Evolutionary conservation across 73 alveolate species (phyloP).

Genomic region (Blepharisma japonicum): DNA sequence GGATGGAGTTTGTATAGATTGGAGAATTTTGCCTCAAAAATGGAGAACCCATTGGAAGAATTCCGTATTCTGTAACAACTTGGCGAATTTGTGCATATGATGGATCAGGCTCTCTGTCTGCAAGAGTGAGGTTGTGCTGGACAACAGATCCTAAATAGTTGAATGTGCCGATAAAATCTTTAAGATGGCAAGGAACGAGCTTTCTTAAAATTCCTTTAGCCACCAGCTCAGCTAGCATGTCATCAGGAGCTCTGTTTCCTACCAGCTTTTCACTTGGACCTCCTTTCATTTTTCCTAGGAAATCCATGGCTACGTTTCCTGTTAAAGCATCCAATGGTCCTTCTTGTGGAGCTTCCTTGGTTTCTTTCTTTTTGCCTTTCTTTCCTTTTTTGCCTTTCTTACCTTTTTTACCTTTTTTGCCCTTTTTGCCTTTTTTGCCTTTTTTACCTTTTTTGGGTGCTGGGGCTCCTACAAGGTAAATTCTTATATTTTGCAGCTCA

Average conservation of each 20-base stretch:
- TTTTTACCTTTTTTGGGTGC: slow-evolving; percentile 50
- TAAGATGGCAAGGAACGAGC: slow-evolving; percentile 50
- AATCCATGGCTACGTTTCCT: slow-evolving; percentile 15
- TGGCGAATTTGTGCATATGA: slow-evolving; percentile 74
- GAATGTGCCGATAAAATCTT: slow-evolving; percentile 70
- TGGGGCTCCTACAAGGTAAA: slow-evolving; percentile 31
- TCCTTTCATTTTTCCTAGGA: slow-evolving; percentile 31
- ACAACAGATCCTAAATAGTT: slow-evolving; percentile 69
- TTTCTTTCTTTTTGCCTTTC: slow-evolving; percentile 52
- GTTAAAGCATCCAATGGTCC: slow-evolving; percentile 30
- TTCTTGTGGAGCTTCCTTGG: slow-evolving; percentile 46
- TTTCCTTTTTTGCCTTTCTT: slow-evolving; percentile 53
- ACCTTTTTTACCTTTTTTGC: slow-evolving; percentile 43
- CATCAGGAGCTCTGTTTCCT: slow-evolving; percentile 62
- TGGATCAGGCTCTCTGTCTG: slow-evolving; percentile 70
- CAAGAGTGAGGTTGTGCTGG: slow-evolving; percentile 42
- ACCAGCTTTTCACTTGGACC: slow-evolving; percentile 53
- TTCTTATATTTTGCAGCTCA: slow-evolving; percentile 66
- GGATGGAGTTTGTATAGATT: slow-evolving; percentile 54
- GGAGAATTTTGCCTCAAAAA: slow-evolving; percentile 66
- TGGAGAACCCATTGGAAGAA: slow-evolving; percentile 82
- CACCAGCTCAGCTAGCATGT: slow-evolving; percentile 61
- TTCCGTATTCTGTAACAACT: slow-evolving; percentile 62
- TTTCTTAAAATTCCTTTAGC: slow-evolving; percentile 64
- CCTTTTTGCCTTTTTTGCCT: slow-evolving; percentile 51